phyloP scores from a whole-genome alignment of 805 yeast species.

The Metschnikowia noctiluminum region DNA sequence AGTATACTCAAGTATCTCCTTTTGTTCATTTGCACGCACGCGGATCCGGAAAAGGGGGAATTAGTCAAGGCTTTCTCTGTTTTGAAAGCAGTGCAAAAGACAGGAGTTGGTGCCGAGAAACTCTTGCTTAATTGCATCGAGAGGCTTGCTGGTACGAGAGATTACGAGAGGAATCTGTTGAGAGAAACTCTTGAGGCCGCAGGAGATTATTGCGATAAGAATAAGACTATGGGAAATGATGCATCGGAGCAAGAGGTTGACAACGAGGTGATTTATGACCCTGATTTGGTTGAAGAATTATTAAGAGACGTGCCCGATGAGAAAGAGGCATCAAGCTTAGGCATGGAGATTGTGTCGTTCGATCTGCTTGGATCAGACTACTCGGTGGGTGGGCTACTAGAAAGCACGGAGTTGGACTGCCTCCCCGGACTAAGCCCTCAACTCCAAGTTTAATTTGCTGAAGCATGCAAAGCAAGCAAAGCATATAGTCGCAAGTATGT shows the following conservation, averaged over 20 bases:
- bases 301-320: conserved; percentile 5
- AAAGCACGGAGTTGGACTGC: neutral
- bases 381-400: conserved; percentile 2
- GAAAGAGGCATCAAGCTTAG: neutral
- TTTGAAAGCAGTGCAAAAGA: conserved; percentile 19
- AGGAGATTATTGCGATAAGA: neutral
- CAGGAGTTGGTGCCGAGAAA: conserved; percentile 15
- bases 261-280: conserved; percentile 10
- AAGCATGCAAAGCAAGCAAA: neutral
- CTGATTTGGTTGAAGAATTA: conserved; percentile 7
- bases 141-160: conserved; percentile 13
- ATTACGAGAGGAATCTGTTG: conserved; percentile 1
- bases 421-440: neutral
- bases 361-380: conserved; percentile 2
- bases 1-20: conserved; percentile 25
- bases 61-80: conserved; percentile 19
- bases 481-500: conserved; percentile 5
- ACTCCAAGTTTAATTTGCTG: neutral
- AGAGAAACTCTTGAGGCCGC: neutral
- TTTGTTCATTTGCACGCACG: conserved; percentile 20
- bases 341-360: neutral
- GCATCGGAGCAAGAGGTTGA: neutral
- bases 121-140: conserved; percentile 25
- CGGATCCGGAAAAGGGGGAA: conserved; percentile 14
- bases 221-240: neutral